Percentiles rank a stretch among this genome's conserved stretches.
Evolutionary conservation across 805 yeast species (phyloP).

Genomic region (Candida morakotiae): DNA sequence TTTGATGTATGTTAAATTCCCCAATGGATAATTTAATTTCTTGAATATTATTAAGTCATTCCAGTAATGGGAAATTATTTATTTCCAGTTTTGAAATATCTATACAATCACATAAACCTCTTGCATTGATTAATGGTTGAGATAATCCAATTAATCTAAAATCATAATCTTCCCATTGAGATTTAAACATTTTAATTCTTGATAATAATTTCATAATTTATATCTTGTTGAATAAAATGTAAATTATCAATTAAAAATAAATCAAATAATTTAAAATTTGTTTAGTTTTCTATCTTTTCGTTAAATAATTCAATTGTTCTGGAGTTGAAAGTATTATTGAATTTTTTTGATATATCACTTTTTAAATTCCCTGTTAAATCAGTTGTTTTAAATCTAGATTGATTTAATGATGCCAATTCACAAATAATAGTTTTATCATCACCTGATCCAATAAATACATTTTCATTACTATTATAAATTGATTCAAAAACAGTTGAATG

Average conservation of each 20-base stretch:
- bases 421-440: slow-evolving; percentile 71
- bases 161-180: slow-evolving; percentile 49
- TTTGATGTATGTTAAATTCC: slow-evolving; percentile 4
- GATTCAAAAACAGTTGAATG: slow-evolving; percentile 70
- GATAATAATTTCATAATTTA: slow-evolving; percentile 69
- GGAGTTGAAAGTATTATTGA: slow-evolving; percentile 80
- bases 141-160: slow-evolving; percentile 67
- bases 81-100: slow-evolving; percentile 60
- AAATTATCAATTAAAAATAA: slow-evolving; percentile 69
- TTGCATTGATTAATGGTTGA: slow-evolving; percentile 66
- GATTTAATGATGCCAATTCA: slow-evolving; percentile 66
- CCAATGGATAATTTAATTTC: slow-evolving; percentile 48
- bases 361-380: slow-evolving; percentile 49
- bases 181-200: slow-evolving; percentile 65
- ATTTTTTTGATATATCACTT: slow-evolving; percentile 49
- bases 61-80: slow-evolving; percentile 67
- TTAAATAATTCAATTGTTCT: slow-evolving; percentile 63
- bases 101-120: slow-evolving; percentile 83
- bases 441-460: slow-evolving; percentile 67
- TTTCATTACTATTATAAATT: slow-evolving; percentile 55
- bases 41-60: slow-evolving; percentile 52
- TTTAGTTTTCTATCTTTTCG: slow-evolving; percentile 84
- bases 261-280: slow-evolving; percentile 63
- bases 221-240: slow-evolving; percentile 60
- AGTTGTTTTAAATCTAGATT: slow-evolving; percentile 51